phyloP scores from a whole-genome alignment of 2,329 filamentous ascomycete species.

The Dothistroma pini region DNA sequence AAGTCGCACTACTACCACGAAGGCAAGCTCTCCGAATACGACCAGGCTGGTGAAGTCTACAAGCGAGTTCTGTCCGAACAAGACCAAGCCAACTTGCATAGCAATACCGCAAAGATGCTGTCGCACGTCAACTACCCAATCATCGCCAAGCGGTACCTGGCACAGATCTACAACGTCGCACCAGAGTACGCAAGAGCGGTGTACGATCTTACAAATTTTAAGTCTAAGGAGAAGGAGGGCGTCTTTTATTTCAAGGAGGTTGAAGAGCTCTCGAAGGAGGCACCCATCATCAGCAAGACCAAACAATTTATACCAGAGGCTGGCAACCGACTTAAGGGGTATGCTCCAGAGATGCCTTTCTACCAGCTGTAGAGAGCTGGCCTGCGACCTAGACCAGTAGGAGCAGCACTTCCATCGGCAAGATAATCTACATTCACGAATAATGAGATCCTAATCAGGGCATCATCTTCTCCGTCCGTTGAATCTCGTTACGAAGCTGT shows the following conservation, averaged over 20 bases:
- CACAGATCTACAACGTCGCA: slow-evolving; percentile 51
- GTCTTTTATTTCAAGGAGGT: slow-evolving; percentile 46
- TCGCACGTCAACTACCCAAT: slow-evolving; percentile 29
- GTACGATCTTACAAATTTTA: slow-evolving; percentile 41
- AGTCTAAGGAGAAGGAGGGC: slow-evolving; percentile 34
- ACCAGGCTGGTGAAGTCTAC: slow-evolving; percentile 51
- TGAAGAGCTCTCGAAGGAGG: slow-evolving; percentile 43
- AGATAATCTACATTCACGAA: too few relatives aligned
- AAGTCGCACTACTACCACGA: slow-evolving; percentile 56
- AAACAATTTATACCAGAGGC: slow-evolving; percentile 43
- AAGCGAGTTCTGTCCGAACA: slow-evolving; percentile 46
- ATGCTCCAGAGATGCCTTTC: slow-evolving; percentile 34
- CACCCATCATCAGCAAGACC: slow-evolving; percentile 47
- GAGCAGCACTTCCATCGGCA: too few relatives aligned
- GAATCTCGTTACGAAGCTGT: too few relatives aligned
- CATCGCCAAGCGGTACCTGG: slow-evolving; percentile 48
- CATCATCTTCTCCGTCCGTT: too few relatives aligned
- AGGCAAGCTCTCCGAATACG: slow-evolving; percentile 51
- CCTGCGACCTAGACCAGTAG: too few relatives aligned
- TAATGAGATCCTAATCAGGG: too few relatives aligned
- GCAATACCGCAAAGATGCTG: slow-evolving; percentile 45
- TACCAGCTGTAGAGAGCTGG: slow-evolving; percentile 33
- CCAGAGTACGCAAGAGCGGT: slow-evolving; percentile 48
- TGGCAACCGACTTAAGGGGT: slow-evolving; percentile 41
- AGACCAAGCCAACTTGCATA: slow-evolving; percentile 45